Evolutionary conservation across 2,329 filamentous ascomycete species (phyloP).

Genomic region (Aspergillus proliferans): DNA sequence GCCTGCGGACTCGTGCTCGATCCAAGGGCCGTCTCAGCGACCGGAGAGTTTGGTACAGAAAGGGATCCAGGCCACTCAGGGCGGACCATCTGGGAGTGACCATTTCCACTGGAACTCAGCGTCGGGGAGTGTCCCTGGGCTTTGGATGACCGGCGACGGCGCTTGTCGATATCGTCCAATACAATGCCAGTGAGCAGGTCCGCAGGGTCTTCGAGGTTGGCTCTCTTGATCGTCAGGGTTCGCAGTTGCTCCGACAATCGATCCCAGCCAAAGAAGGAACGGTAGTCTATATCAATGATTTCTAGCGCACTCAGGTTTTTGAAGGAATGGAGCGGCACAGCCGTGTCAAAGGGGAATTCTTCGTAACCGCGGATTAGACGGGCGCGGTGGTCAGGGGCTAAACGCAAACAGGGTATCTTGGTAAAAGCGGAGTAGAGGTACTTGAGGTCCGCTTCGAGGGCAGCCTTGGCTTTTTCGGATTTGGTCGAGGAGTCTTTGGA

Average conservation of each 20-base stretch:
- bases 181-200: conserved; percentile 91
- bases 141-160: conserved; percentile 81
- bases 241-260: conserved; percentile 84
- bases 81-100: conserved; percentile 56
- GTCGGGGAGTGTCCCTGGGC: conserved; percentile 68
- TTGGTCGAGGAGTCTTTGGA: conserved; percentile 73
- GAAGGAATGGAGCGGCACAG: conserved; percentile 92
- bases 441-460: conserved; percentile 78
- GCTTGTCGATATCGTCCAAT: conserved; percentile 90
- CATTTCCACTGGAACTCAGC: conserved; percentile 54
- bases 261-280: conserved; percentile 97
- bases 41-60: conserved; percentile 63
- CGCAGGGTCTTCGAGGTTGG: conserved; percentile 78
- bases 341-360: conserved; percentile 96
- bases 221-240: conserved; percentile 81
- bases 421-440: conserved; percentile 98
- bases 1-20: conserved; percentile 47
- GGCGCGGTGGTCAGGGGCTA: conserved; percentile 89
- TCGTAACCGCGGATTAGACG: conserved; percentile 88
- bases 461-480: conserved; percentile 82
- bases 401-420: conserved; percentile 85
- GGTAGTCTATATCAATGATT: conserved; percentile 90
- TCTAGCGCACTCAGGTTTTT: conserved; percentile 94
- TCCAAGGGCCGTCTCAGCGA: conserved; percentile 40
- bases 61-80: conserved; percentile 62